Base-by-base conservation (phyloP, 2,329 filamentous ascomycete species). In the Fonsecaea pedrosoi region DNA sequence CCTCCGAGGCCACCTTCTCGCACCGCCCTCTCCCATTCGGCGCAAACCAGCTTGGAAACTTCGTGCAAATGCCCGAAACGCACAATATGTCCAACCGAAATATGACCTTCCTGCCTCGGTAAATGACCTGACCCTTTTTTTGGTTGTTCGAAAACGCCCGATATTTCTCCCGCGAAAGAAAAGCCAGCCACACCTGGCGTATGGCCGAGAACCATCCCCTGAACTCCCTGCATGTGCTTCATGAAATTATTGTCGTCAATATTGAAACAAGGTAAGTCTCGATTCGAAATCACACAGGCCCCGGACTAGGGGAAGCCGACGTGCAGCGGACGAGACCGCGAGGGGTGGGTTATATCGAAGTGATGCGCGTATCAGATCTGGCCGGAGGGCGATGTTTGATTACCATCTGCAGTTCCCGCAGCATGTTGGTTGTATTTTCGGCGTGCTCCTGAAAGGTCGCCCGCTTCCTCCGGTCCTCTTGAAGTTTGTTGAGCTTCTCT, bases 321-420 rank as follows among this genome's bases (percentile, higher is more conserved):
- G 35, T 55, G 60, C 60, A 40, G 59, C 35, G 42, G 18, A 32
- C 53, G 48, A 35, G 32, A 54, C 59, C 38, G 30, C 48, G 7
- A 13, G 8, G 50, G 50, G 50, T n/a, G 30, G 35, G 38, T 79
- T 71, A 82, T 60, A 82, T 78, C 65, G 79, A 82, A 30, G 80
- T 81, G 58, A 82, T 77, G 62, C 81, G 73, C 69, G 80, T 79
- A 15, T 77, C 78, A 25, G 74, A 75, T n/a, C 73, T 72, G n/a
- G 73, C 73, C 25, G 32, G 77, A 18, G 84, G 82, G 66, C 84
- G 78, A 72, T 86, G 79, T 72, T 86, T 87, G 77, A 98, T 96
- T 67, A 99, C 88, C 69, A 92, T 94, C 81, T 97, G 92, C 66
- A 99, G 84, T 80, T 99, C 95, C 70, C 90, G 89, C 70, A 99